phyloP scores from a whole-genome alignment of 176 grass and related monocot species.

The Hsuehochloa calcarea region DNA sequence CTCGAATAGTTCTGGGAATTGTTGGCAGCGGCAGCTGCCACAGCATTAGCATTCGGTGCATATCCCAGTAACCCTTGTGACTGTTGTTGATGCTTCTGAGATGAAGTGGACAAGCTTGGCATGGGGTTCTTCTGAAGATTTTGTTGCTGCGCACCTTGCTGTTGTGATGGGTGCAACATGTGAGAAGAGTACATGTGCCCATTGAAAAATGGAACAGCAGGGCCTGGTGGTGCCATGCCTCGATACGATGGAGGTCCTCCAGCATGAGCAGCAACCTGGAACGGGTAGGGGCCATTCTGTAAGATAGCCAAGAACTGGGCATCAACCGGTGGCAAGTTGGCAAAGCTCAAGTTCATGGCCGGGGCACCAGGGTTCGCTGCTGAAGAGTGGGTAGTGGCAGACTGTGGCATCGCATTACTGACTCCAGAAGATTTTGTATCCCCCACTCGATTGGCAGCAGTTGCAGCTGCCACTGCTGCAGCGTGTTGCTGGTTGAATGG shows the following conservation, averaged over 20 bases:
- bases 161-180: constrained; percentile 82
- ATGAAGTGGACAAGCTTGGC: constrained; percentile 56
- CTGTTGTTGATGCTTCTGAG: constrained; percentile 72
- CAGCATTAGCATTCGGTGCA: constrained; percentile 33
- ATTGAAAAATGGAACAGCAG: constrained; percentile 88
- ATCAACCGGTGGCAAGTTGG: constrained; percentile 54
- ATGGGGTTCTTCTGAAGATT: constrained; percentile 57
- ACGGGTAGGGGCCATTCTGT: constrained; percentile 72
- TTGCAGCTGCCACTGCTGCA: constrained; percentile 49
- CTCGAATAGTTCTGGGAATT: constrained; percentile 45
- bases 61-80: constrained; percentile 55
- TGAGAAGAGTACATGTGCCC: constrained; percentile 72
- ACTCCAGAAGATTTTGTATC: constrained; percentile 52
- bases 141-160: constrained; percentile 59
- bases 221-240: constrained; percentile 51
- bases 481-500: constrained; percentile 84
- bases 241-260: constrained; percentile 67
- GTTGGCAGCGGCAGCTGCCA: constrained; percentile 5
- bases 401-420: constrained; percentile 34
- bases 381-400: constrained; percentile 36
- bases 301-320: constrained; percentile 82
- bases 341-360: constrained; percentile 91
- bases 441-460: constrained; percentile 49
- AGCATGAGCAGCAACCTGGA: constrained; percentile 63
- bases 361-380: constrained; percentile 43